phyloP scores from a whole-genome alignment of 495 filamentous ascomycete species.

The Penicillium argentinense region DNA sequence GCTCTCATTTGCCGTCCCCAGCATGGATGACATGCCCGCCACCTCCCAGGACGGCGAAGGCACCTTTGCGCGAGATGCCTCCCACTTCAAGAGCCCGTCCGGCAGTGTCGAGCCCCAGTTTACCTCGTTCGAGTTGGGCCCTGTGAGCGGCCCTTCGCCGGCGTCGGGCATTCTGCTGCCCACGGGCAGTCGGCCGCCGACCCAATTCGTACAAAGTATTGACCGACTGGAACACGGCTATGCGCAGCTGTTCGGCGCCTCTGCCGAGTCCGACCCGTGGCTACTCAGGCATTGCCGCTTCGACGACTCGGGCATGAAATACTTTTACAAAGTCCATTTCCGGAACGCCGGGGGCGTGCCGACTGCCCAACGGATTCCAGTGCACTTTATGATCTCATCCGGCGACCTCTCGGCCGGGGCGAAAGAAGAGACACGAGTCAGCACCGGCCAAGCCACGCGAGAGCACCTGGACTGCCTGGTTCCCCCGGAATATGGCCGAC shows the following conservation, averaged over 20 bases:
- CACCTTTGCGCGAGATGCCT: constrained; percentile 5
- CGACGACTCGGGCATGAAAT: constrained; percentile 35
- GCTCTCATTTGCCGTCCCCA: constrained; percentile 6
- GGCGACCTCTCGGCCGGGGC: constrained; percentile 20
- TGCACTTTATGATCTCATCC: constrained; percentile 37
- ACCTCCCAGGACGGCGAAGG: background rate
- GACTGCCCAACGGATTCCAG: constrained; percentile 29
- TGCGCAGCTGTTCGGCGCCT: constrained; percentile 36
- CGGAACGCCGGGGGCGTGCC: constrained; percentile 41
- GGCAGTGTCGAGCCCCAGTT: constrained; percentile 9
- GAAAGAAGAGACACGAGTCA: constrained; percentile 27
- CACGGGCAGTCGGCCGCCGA: constrained; percentile 18
- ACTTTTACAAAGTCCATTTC: constrained; percentile 36
- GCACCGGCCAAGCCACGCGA: constrained; percentile 18
- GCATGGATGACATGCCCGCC: constrained; percentile 5
- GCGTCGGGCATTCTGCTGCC: constrained; percentile 15
- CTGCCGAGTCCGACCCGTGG: constrained; percentile 40
- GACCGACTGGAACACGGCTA: constrained; percentile 33
- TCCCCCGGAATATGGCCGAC: constrained; percentile 28
- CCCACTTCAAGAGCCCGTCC: constrained; percentile 5
- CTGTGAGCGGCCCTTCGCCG: constrained; percentile 15
- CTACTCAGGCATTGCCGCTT: constrained; percentile 38
- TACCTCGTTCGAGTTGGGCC: constrained; percentile 16
- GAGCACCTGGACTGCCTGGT: constrained; percentile 28
- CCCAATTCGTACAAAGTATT: constrained; percentile 34